Evolutionary conservation across 805 yeast genomes (phyloP).

Genomic region (Ogataea nonfermentans): DNA sequence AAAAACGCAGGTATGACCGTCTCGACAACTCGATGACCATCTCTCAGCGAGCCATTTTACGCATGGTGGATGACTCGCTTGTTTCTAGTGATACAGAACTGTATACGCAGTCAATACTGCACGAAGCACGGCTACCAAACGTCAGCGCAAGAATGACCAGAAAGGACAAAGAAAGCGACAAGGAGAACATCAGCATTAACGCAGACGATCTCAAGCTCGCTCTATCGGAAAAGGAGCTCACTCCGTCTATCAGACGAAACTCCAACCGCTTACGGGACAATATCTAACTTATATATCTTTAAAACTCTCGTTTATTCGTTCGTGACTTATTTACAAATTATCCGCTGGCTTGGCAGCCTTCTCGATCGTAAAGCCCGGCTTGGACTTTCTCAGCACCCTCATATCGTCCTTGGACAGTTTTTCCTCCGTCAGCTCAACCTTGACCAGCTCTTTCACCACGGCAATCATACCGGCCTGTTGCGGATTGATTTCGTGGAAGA

Average conservation of each 20-base stretch:
- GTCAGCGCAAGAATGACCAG: slow-evolving; percentile 9
- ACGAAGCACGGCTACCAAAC: slow-evolving; percentile 8
- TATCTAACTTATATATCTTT: background rate
- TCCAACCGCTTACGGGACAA: slow-evolving; percentile 1
- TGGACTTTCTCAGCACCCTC: slow-evolving; percentile 53
- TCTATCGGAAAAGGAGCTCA: slow-evolving; percentile 19
- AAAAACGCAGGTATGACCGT: slow-evolving; percentile 29
- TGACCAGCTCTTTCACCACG: slow-evolving; percentile 80
- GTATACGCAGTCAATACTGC: slow-evolving; percentile 23
- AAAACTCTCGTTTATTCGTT: background rate
- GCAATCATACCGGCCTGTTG: slow-evolving; percentile 83
- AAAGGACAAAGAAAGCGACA: slow-evolving; percentile 9
- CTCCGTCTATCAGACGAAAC: background rate
- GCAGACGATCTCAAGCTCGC: slow-evolving; percentile 33
- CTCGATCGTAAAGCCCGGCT: slow-evolving; percentile 62
- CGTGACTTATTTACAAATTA: slow-evolving; percentile 1
- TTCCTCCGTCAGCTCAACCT: slow-evolving; percentile 68
- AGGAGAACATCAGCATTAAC: slow-evolving; percentile 26
- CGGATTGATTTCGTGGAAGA: slow-evolving; percentile 71
- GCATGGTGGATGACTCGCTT: slow-evolving; percentile 39
- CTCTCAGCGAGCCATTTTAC: slow-evolving; percentile 36
- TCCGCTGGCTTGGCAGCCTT: slow-evolving; percentile 18
- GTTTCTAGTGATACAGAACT: slow-evolving; percentile 37
- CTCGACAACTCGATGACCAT: slow-evolving; percentile 38
- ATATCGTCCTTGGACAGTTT: slow-evolving; percentile 50